Conservation (phyloP, 805 yeast genomes). For the Barnettozyma botsteinii region DNA sequence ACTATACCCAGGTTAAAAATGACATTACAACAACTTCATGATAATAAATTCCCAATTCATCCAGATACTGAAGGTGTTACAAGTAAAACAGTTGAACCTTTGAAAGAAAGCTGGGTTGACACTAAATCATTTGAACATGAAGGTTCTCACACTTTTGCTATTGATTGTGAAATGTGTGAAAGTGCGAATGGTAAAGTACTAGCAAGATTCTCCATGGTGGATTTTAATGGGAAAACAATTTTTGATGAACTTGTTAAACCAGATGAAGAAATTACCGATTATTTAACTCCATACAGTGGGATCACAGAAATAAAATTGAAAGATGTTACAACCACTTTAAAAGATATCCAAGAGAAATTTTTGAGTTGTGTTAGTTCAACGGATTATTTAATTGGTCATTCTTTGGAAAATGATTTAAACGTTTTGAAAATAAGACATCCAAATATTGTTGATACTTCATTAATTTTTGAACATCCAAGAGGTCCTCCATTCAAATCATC, state of each 20-base stretch:
- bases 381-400: conserved; percentile 84
- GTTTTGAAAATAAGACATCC: conserved; percentile 72
- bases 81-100: conserved; percentile 7
- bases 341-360: conserved; percentile 62
- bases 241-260: conserved; percentile 80
- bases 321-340: conserved; percentile 55
- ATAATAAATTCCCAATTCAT: conserved; percentile 59
- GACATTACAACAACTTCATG: conserved; percentile 41
- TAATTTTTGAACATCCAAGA: conserved; percentile 69
- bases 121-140: conserved; percentile 49
- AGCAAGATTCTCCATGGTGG: conserved; percentile 72
- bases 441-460: conserved; percentile 71
- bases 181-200: conserved; percentile 57
- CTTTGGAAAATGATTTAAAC: conserved; percentile 74
- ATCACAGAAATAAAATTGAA: conserved; percentile 65
- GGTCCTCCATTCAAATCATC: conserved; percentile 83
- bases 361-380: conserved; percentile 39
- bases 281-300: conserved; percentile 81
- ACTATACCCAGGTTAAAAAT: conserved; percentile 50
- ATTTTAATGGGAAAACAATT: conserved; percentile 53
- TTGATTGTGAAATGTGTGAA: conserved; percentile 93
- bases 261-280: conserved; percentile 64
- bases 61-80: conserved; percentile 26
- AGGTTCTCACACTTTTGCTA: conserved; percentile 62
- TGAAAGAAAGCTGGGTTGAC: conserved; percentile 42